Percentiles rank a stretch among this genome's conserved stretches.
These are phyloP conservation scores for Phytophthora constricta DNA, from an alignment of 352 stramenopile genomes.

Conservation along the genomic window DNA sequence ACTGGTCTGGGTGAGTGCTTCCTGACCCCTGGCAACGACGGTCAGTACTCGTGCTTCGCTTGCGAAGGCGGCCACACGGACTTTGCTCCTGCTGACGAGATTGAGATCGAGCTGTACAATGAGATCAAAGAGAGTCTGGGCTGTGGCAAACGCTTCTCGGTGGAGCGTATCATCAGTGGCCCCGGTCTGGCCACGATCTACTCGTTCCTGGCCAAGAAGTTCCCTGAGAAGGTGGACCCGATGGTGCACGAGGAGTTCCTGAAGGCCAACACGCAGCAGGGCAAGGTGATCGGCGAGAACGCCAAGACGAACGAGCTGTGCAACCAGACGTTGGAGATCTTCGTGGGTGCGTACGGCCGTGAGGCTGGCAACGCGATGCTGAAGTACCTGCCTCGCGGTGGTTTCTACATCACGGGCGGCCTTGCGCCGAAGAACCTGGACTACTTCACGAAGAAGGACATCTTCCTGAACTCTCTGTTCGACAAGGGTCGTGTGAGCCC, in stretches of 20 bases:
- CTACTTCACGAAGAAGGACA: conserved; percentile 80
- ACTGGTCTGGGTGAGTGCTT: conserved; percentile 96
- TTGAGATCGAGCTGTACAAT: conserved; percentile 83
- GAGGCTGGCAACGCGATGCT: conserved; percentile 89
- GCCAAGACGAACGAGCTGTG: conserved; percentile 79
- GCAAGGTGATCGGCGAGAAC: conserved; percentile 83
- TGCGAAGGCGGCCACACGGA: conserved; percentile 94
- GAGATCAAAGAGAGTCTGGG: conserved; percentile 64
- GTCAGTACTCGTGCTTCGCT: conserved; percentile 89
- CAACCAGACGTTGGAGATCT: conserved; percentile 90
- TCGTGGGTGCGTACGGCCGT: conserved; percentile 74
- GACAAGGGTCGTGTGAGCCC: conserved; percentile 87
- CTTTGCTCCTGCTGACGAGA: conserved; percentile 86
- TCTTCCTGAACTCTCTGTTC: conserved; percentile 79
- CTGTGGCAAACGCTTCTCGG: conserved; percentile 84
- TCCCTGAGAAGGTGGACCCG: conserved; percentile 79
- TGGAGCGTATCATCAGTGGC: conserved; percentile 95
- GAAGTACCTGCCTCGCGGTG: conserved; percentile 94
- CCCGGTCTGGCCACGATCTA: conserved; percentile 95
- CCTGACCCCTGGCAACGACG: conserved; percentile 84
- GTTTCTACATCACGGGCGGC: conserved; percentile 95
- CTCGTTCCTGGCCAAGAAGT: conserved; percentile 93
- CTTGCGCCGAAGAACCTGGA: conserved; percentile 96
- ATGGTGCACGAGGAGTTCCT: conserved; percentile 70
- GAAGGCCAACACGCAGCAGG: conserved; percentile 55